Conservation (phyloP, 2,329 filamentous ascomycete species). For the Alternaria sp. region DNA sequence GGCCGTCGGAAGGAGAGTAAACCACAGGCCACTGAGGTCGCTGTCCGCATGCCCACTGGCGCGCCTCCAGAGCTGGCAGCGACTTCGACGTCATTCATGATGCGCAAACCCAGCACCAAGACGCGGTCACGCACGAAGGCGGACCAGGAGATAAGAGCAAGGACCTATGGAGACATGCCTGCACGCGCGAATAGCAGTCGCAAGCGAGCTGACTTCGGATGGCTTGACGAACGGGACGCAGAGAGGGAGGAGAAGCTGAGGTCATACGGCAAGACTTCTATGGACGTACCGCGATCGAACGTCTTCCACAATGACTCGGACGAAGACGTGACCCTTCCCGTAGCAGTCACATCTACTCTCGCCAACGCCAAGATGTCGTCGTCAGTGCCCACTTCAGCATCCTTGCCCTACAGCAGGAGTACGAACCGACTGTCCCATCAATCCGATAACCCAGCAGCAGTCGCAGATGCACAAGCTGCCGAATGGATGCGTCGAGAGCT, state of each 20-base stretch:
- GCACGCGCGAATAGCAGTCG: slow-evolving; percentile 43
- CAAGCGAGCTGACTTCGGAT: slow-evolving; percentile 36
- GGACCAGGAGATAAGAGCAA: slow-evolving; percentile 20
- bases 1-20: slow-evolving; percentile 28
- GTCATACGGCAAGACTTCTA: slow-evolving; percentile 27
- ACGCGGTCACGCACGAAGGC: slow-evolving; percentile 33
- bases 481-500: slow-evolving; percentile 55
- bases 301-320: slow-evolving; percentile 34
- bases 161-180: slow-evolving; percentile 24
- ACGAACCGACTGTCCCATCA: slow-evolving; percentile 44
- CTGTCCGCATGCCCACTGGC: slow-evolving; percentile 37
- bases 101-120: slow-evolving; percentile 30
- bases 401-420: slow-evolving; percentile 40
- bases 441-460: slow-evolving; percentile 40
- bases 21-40: slow-evolving; percentile 27
- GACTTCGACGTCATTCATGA: slow-evolving; percentile 30
- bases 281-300: slow-evolving; percentile 26
- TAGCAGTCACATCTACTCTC: slow-evolving; percentile 52
- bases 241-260: slow-evolving; percentile 30
- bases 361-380: slow-evolving; percentile 46
- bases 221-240: slow-evolving; percentile 28
- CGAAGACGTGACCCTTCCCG: slow-evolving; percentile 49
- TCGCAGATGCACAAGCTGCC: slow-evolving; percentile 48
- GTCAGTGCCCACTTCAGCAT: slow-evolving; percentile 52
- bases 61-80: slow-evolving; percentile 36